Evolutionary conservation across 2,329 filamentous ascomycete species (phyloP).

Genomic region (Botrytis sinoallii): DNA sequence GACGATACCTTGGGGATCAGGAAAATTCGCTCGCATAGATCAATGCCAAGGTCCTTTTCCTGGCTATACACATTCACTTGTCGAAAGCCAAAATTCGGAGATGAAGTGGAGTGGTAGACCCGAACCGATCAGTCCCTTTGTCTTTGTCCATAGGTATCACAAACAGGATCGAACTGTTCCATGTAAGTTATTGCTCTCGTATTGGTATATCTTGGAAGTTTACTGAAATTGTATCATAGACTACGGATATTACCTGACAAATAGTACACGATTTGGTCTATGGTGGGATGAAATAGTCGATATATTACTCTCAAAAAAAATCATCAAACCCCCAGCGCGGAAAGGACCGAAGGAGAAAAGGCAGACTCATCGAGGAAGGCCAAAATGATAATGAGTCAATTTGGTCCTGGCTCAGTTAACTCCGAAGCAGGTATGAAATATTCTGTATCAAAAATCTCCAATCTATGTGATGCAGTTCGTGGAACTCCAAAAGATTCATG

Average conservation of each 20-base stretch:
- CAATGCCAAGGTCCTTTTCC: neutral
- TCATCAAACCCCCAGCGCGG: neutral
- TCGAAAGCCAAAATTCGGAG: neutral
- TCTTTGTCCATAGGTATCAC: neutral
- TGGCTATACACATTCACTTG: neutral
- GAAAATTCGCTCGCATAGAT: neutral
- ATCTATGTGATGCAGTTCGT: neutral
- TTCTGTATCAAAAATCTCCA: neutral
- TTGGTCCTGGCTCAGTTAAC: neutral
- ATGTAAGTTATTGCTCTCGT: neutral
- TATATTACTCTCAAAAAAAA: neutral
- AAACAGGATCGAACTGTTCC: neutral
- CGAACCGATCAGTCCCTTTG: neutral
- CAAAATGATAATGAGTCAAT: neutral
- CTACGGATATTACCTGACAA: neutral
- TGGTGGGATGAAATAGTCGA: slow-evolving; percentile 5
- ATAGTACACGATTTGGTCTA: neutral
- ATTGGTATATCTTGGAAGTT: neutral
- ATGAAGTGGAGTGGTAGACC: neutral
- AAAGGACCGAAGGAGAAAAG: neutral
- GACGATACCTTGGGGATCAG: neutral
- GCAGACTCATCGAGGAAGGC: neutral
- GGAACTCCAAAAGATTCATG: neutral
- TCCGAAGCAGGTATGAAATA: neutral
- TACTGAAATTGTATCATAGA: neutral